Percentiles rank a stretch among this genome's conserved stretches.
Evolutionary conservation across 2,329 filamentous ascomycete genomes (phyloP).

Genomic region (Monilinia vaccinii-corymbosi): DNA sequence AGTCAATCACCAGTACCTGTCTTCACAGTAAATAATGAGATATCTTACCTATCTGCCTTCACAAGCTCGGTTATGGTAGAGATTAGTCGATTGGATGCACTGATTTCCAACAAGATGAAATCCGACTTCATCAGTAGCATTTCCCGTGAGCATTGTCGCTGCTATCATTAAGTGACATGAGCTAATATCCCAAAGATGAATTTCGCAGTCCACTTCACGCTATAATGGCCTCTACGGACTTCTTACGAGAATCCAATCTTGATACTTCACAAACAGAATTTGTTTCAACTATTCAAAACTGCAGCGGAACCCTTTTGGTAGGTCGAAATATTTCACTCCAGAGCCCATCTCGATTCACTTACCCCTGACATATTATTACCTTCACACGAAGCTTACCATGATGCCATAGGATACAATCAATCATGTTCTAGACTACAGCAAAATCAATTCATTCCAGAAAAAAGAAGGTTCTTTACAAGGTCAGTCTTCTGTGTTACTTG

Average conservation of each 20-base stretch:
- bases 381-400: neutral
- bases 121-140: constrained; percentile 48
- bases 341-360: too few relatives aligned
- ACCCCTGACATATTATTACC: neutral
- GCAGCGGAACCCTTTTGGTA: constrained; percentile 39
- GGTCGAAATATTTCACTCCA: neutral
- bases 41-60: constrained; percentile 31
- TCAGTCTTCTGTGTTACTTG: neutral
- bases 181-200: constrained; percentile 29
- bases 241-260: neutral
- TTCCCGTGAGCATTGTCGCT: constrained; percentile 30
- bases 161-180: constrained; percentile 12
- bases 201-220: constrained; percentile 50
- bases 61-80: constrained; percentile 23
- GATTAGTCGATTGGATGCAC: constrained; percentile 35
- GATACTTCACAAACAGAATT: constrained; percentile 9
- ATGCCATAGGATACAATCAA: constrained; percentile 39
- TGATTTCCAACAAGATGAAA: constrained; percentile 39
- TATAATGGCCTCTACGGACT: constrained; percentile 42
- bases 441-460: constrained; percentile 37
- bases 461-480: constrained; percentile 18
- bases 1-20: constrained; percentile 27
- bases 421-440: constrained; percentile 44
- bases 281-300: constrained; percentile 37
- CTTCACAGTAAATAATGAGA: constrained; percentile 26